Conservation (phyloP, 345 rosid genomes). For the Aethionema arabicum region DNA sequence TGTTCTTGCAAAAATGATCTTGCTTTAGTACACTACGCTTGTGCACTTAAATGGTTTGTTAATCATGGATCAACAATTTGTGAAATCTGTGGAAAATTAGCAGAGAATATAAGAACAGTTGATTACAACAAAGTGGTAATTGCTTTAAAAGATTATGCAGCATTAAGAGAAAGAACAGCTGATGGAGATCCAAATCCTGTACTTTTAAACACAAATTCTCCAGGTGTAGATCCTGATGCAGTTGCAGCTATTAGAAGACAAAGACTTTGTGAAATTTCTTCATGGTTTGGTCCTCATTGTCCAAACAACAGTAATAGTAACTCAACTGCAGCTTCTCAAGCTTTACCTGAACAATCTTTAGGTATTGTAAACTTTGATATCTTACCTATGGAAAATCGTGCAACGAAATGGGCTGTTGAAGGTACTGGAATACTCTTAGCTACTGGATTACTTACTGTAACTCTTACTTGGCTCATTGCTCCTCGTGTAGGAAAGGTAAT, state of each 20-base stretch:
- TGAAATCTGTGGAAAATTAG: constrained; percentile 74
- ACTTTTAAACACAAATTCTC: constrained; percentile 41
- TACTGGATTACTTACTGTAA: constrained; percentile 81
- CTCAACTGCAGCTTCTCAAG: constrained; percentile 51
- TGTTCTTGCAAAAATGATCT: constrained; percentile 91
- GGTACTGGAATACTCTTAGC: constrained; percentile 91
- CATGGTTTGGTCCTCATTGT: constrained; percentile 74
- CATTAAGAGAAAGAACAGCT: constrained; percentile 75
- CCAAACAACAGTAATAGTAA: constrained; percentile 31
- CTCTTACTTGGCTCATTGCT: constrained; percentile 94
- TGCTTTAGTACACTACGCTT: constrained; percentile 81
- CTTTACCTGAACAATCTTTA: constrained; percentile 59
- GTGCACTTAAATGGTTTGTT: constrained; percentile 96
- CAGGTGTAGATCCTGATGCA: constrained; percentile 87
- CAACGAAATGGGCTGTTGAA: constrained; percentile 93
- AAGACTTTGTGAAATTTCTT: constrained; percentile 76
- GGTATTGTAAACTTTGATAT: constrained; percentile 50
- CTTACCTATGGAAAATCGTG: constrained; percentile 58
- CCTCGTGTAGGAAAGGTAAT: constrained; percentile 92
- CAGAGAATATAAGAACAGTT: constrained; percentile 52
- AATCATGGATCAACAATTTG: constrained; percentile 89
- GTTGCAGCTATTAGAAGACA: constrained; percentile 89
- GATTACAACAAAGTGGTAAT: constrained; percentile 65
- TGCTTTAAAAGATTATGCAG: constrained; percentile 73
- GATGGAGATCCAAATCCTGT: constrained; percentile 75